Conservation (phyloP, 176 grass and related monocot species). For the Lolium rigidum region DNA sequence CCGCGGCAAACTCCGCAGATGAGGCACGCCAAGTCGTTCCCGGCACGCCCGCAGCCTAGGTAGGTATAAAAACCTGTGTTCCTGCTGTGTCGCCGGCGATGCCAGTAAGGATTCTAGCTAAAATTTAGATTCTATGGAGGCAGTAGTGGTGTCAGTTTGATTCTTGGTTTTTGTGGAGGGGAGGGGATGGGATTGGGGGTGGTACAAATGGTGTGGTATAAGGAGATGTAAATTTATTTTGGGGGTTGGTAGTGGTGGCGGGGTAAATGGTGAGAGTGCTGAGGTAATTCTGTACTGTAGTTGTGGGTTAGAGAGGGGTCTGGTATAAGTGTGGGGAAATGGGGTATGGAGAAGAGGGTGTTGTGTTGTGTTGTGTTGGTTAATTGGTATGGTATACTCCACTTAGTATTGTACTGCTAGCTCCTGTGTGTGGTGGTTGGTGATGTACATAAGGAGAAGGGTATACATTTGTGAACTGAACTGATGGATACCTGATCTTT, state of each 20-base stretch:
- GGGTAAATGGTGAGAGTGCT: slow-evolving; percentile 41
- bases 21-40: slow-evolving; percentile 78
- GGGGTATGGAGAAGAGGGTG: slow-evolving; percentile 35
- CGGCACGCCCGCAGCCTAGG: slow-evolving; percentile 68
- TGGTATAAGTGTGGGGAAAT: slow-evolving; percentile 43
- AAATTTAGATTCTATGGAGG: slow-evolving; percentile 24
- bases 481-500: slow-evolving; percentile 45
- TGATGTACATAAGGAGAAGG: neutral
- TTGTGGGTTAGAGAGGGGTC: slow-evolving; percentile 22
- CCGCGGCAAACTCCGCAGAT: slow-evolving; percentile 50
- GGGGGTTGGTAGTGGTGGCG: slow-evolving; percentile 36
- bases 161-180: slow-evolving; percentile 47
- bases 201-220: slow-evolving; percentile 63
- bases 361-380: slow-evolving; percentile 37
- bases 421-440: neutral
- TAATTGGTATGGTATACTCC: slow-evolving; percentile 62
- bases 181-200: slow-evolving; percentile 31
- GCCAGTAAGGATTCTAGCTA: slow-evolving; percentile 34
- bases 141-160: neutral
- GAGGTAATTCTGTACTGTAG: slow-evolving; percentile 48
- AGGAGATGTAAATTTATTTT: slow-evolving; percentile 69
- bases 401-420: neutral
- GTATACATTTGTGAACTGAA: neutral
- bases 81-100: neutral
- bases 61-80: slow-evolving; percentile 30